Percentiles rank a stretch among this genome's conserved stretches.
phyloP scores from a whole-genome alignment of 192 early-diverging fungal species.

The Glomus cerebriforme region DNA sequence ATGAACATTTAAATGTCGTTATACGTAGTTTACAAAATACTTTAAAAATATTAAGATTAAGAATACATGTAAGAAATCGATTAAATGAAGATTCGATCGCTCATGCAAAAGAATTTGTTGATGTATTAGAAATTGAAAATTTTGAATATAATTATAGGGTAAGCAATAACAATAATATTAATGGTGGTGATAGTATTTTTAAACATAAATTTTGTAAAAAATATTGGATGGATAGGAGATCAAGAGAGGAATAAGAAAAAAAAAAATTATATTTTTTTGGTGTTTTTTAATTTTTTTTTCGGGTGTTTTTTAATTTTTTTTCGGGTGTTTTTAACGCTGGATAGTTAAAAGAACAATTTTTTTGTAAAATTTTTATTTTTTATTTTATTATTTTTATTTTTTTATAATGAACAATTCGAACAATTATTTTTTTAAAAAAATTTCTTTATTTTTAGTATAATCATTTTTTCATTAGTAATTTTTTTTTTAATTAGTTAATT shows the following conservation, averaged over 20 bases:
- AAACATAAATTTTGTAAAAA: neutral
- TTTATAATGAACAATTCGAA: too few relatives aligned
- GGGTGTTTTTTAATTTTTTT: too few relatives aligned
- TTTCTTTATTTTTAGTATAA: too few relatives aligned
- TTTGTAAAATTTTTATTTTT: neutral
- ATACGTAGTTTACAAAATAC: neutral
- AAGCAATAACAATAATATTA: neutral
- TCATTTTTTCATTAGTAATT: too few relatives aligned
- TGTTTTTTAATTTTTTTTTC: too few relatives aligned
- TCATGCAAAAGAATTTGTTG: neutral
- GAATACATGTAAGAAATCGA: neutral
- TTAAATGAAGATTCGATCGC: neutral
- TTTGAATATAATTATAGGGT: neutral
- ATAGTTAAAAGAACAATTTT: neutral
- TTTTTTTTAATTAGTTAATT: too few relatives aligned
- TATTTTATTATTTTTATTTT: neutral
- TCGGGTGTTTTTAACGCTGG: too few relatives aligned
- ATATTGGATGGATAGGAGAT: neutral
- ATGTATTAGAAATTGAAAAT: neutral
- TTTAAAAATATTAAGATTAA: neutral
- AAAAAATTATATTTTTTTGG: too few relatives aligned
- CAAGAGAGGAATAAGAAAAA: neutral
- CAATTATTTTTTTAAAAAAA: too few relatives aligned
- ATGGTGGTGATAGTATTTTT: neutral
- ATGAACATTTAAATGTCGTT: constrained; percentile 1